Percentiles rank a stretch among this genome's conserved stretches.
Conservation (phyloP, 768 basidiomycete species). For the Imleria badia region DNA sequence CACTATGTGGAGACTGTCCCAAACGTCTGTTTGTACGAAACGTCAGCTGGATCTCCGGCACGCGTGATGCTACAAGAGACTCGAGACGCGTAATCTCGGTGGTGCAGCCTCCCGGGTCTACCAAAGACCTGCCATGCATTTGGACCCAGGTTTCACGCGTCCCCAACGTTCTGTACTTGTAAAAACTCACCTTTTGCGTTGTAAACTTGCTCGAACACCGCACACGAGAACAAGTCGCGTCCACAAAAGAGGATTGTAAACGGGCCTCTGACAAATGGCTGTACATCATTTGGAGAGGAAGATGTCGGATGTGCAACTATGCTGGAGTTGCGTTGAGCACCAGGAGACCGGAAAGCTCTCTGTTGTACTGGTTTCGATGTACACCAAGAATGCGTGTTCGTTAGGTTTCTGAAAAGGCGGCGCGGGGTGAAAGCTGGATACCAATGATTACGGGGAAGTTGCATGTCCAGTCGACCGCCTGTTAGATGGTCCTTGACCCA, state of each 20-base stretch:
- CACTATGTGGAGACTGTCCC: slow-evolving; percentile 64
- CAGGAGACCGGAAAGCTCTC: background rate
- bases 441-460: background rate
- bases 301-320: background rate
- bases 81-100: background rate
- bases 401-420: background rate
- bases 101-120: background rate
- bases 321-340: background rate
- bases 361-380: background rate
- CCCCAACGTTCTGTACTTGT: background rate
- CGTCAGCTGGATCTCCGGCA: slow-evolving; percentile 8
- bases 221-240: slow-evolving; percentile 84
- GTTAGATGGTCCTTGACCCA: no score
- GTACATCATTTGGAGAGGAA: background rate
- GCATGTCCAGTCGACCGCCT: slow-evolving; percentile 1
- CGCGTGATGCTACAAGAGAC: background rate
- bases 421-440: background rate
- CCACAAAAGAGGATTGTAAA: slow-evolving; percentile 88
- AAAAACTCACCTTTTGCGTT: slow-evolving; percentile 53
- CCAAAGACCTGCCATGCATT: background rate
- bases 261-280: slow-evolving; percentile 23
- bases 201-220: slow-evolving; percentile 63
- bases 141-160: background rate
- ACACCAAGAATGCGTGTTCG: background rate
- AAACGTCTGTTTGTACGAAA: slow-evolving; percentile 59